Evolutionary conservation across 2,329 filamentous ascomycete species (phyloP).

Genomic region (Colletotrichum coccodes): DNA sequence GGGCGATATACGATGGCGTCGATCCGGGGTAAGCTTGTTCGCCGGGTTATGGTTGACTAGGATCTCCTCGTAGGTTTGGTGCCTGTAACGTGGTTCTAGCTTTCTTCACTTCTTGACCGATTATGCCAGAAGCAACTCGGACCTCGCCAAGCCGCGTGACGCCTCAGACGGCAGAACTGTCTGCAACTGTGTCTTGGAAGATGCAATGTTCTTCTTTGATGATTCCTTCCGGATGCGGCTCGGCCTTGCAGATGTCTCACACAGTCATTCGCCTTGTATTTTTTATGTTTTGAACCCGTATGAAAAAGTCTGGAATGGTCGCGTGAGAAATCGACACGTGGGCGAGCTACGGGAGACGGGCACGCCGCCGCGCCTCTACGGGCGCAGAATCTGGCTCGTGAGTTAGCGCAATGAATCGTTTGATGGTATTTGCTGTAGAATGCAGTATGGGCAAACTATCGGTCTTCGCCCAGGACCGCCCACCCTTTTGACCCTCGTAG

Average conservation of each 20-base stretch:
- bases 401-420: neutral
- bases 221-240: neutral
- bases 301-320: neutral
- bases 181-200: neutral
- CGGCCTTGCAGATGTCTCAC: neutral
- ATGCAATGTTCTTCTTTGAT: neutral
- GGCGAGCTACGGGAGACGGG: neutral
- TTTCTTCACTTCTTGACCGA: neutral
- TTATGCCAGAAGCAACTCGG: slow-evolving; percentile 15
- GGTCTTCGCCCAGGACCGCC: neutral
- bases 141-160: neutral
- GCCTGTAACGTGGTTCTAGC: neutral
- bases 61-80: neutral
- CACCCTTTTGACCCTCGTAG: neutral
- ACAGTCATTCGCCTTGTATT: too few relatives aligned
- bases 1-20: neutral
- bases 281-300: neutral
- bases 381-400: neutral
- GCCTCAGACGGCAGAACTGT: neutral
- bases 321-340: neutral
- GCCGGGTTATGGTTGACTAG: neutral
- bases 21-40: slow-evolving; percentile 17
- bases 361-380: neutral
- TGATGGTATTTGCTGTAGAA: neutral
- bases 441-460: neutral